phyloP scores from a whole-genome alignment of 2,329 filamentous ascomycete genomes.

The Tolypocladium amazonense region DNA sequence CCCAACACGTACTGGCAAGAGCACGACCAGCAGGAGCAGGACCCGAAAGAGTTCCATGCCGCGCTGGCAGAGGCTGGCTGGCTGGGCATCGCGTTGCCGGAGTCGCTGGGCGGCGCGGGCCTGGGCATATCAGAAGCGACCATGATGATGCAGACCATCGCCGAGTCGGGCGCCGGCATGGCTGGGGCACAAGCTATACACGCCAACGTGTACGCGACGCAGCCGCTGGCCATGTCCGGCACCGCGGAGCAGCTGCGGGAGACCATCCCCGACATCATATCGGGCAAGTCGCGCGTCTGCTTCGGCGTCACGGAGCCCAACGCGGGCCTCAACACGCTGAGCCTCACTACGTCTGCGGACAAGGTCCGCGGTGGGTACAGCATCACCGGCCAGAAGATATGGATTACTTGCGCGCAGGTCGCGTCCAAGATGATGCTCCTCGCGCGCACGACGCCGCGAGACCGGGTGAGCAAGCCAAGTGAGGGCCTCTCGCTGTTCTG shows the following conservation, averaged over 20 bases:
- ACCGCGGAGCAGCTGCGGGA: constrained; percentile 50
- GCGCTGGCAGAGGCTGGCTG: constrained; percentile 66
- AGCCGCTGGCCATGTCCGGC: constrained; percentile 64
- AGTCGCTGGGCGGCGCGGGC: constrained; percentile 62
- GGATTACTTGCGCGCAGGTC: constrained; percentile 80
- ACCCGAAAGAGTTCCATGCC: constrained; percentile 67
- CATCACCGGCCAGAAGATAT: constrained; percentile 74
- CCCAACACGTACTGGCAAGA: constrained; percentile 70
- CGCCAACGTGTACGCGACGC: constrained; percentile 64
- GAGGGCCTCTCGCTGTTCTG: constrained; percentile 73
- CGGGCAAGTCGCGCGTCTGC: constrained; percentile 60
- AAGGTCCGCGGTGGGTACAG: constrained; percentile 46
- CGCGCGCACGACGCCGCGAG: constrained; percentile 61
- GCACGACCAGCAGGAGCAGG: constrained; percentile 56
- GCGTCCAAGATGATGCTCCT: constrained; percentile 76
- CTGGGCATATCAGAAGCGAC: constrained; percentile 73
- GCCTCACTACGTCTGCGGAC: constrained; percentile 54
- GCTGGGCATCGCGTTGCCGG: constrained; percentile 71
- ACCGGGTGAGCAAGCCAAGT: constrained; percentile 58
- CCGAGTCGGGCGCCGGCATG: constrained; percentile 71
- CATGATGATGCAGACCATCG: constrained; percentile 79
- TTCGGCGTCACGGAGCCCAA: constrained; percentile 83
- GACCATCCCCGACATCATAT: constrained; percentile 61
- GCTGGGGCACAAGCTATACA: constrained; percentile 55
- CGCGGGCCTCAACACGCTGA: constrained; percentile 67